Percentiles rank a stretch among this genome's conserved stretches.
These are phyloP conservation scores for Termitomyces sp. DNA, from an alignment of 768 basidiomycete species.

Conservation along the genomic window DNA sequence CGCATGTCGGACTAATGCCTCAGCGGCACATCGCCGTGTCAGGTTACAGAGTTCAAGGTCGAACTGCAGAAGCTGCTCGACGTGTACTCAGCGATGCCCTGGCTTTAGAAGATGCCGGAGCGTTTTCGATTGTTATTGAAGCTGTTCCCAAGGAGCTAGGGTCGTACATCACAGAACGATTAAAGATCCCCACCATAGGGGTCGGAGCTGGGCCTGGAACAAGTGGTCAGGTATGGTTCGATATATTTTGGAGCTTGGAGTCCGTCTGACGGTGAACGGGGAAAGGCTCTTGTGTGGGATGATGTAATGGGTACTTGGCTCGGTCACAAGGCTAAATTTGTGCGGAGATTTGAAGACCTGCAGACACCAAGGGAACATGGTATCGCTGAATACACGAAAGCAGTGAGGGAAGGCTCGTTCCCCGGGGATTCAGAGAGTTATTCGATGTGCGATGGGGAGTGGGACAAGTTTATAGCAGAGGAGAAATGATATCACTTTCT, in stretches of 20 bases:
- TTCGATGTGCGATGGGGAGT: constrained; percentile 68
- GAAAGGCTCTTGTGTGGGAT: constrained; percentile 84
- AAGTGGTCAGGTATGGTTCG: constrained; percentile 59
- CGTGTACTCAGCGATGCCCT: constrained; percentile 60
- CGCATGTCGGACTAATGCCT: constrained; percentile 87
- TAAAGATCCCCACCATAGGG: constrained; percentile 85
- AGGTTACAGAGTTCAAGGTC: constrained; percentile 90
- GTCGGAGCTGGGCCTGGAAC: constrained; percentile 89
- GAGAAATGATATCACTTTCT: constrained; percentile 9
- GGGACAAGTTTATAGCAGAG: constrained; percentile 54
- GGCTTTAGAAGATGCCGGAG: constrained; percentile 79
- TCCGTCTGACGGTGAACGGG: neutral
- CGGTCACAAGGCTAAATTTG: constrained; percentile 87
- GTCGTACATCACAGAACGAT: constrained; percentile 61
- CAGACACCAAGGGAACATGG: constrained; percentile 59
- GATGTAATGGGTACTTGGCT: constrained; percentile 84
- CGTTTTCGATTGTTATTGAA: constrained; percentile 84
- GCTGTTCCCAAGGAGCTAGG: constrained; percentile 86
- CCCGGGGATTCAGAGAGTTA: constrained; percentile 80
- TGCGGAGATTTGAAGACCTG: constrained; percentile 78
- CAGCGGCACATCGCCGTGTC: constrained; percentile 81
- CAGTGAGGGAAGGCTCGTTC: constrained; percentile 72
- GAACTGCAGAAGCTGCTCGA: constrained; percentile 56
- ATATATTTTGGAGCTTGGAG: neutral
- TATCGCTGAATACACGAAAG: constrained; percentile 65